phyloP scores from a whole-genome alignment of 106 monocot species.

The Gastrodia elata region DNA sequence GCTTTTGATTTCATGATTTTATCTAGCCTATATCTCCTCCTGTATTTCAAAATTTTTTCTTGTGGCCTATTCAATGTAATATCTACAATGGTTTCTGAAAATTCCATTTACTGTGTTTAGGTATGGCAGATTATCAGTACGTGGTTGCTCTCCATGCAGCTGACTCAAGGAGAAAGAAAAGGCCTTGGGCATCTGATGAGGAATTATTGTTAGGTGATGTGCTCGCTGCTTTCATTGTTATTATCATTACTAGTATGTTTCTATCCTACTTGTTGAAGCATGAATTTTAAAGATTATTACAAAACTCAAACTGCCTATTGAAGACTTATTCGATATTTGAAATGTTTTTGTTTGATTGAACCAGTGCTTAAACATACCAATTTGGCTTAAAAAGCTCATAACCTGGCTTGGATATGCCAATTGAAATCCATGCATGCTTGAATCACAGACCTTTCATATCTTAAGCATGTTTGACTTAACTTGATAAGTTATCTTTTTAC shows the following conservation, averaged over 20 bases:
- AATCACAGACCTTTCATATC: too few relatives aligned
- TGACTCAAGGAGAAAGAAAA: constrained; percentile 35
- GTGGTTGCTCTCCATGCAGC: constrained; percentile 78
- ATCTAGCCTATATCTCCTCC: background rate
- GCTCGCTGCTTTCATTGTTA: background rate
- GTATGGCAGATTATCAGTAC: constrained; percentile 92
- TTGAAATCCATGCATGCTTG: too few relatives aligned
- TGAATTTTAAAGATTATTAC: background rate
- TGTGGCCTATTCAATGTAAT: background rate
- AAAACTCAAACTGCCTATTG: too few relatives aligned
- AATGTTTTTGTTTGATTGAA: too few relatives aligned
- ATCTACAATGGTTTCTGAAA: background rate
- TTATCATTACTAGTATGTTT: background rate
- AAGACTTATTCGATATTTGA: too few relatives aligned
- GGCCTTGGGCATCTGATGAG: constrained; percentile 13
- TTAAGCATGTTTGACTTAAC: too few relatives aligned
- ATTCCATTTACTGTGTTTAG: constrained; percentile 19
- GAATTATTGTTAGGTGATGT: constrained; percentile 20
- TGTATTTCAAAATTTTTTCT: background rate
- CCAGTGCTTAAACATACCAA: too few relatives aligned
- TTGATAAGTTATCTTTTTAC: too few relatives aligned
- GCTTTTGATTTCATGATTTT: background rate
- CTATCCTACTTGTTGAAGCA: background rate
- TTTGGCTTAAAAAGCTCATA: too few relatives aligned
- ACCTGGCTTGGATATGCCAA: too few relatives aligned